These are phyloP conservation scores for Pleurotus sapidus DNA, from an alignment of 768 basidiomycete species.

Conservation along the genomic window DNA sequence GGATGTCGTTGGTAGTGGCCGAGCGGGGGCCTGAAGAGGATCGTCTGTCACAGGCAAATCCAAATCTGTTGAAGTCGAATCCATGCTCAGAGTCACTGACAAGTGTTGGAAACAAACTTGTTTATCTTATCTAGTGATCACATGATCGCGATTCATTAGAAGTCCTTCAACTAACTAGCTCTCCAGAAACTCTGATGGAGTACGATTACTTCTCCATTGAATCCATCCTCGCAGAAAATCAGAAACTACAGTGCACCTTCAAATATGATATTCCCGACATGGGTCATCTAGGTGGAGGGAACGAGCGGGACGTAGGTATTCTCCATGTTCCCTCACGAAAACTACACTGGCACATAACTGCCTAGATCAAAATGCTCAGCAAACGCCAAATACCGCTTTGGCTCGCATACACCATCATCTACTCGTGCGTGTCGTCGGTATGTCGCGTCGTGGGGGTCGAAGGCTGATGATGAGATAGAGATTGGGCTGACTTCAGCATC, in stretches of 20 bases:
- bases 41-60: not conserved
- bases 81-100: too few relatives aligned
- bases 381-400: constrained; percentile 88
- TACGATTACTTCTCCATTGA: constrained; percentile 92
- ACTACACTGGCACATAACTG: constrained; percentile 4
- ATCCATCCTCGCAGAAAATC: constrained; percentile 89
- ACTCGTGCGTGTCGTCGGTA: constrained; percentile 48
- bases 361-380: constrained; percentile 70
- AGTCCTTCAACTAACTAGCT: not conserved
- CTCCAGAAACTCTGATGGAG: constrained; percentile 52
- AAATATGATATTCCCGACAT: constrained; percentile 80
- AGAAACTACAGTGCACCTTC: constrained; percentile 95
- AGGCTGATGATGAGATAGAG: constrained; percentile 39
- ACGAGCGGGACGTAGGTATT: constrained; percentile 71
- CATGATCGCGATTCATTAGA: constrained; percentile 9
- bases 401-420: constrained; percentile 84
- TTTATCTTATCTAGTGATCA: not conserved
- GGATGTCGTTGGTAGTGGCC: constrained; percentile 50
- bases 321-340: constrained; percentile 1
- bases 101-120: not conserved
- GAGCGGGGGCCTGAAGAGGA: constrained; percentile 25
- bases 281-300: constrained; percentile 87
- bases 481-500: constrained; percentile 87
- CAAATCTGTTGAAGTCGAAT: constrained; percentile 10
- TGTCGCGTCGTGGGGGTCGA: not conserved